Evolutionary conservation across 345 rosid species (phyloP).

Genomic region (Eucalyptus curtisii): DNA sequence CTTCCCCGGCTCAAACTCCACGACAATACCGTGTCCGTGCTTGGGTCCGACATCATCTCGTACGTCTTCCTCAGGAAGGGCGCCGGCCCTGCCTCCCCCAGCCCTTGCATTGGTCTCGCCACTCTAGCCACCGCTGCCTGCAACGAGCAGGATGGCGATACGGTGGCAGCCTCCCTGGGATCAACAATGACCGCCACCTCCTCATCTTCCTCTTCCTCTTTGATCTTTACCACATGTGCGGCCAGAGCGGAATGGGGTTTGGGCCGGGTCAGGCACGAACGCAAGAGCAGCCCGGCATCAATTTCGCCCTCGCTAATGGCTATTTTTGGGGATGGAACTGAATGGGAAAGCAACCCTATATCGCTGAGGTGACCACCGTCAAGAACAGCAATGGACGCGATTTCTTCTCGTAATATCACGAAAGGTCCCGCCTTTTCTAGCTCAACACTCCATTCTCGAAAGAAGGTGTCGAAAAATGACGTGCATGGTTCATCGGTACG

Average conservation of each 20-base stretch:
- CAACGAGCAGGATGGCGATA: neutral
- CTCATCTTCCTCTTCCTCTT: neutral
- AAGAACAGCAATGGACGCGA: neutral
- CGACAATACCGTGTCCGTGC: too few species aligned
- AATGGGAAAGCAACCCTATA: neutral
- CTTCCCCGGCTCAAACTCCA: slow-evolving; percentile 30
- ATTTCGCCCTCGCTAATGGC: neutral
- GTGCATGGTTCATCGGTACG: neutral
- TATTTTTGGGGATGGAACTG: neutral
- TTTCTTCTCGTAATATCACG: neutral
- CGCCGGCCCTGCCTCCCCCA: slow-evolving; percentile 35
- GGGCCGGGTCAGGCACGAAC: neutral
- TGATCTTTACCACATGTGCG: neutral
- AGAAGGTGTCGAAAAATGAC: neutral
- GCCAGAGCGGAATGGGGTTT: neutral
- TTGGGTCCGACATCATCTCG: slow-evolving; percentile 38
- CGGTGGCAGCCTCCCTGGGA: neutral
- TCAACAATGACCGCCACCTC: neutral
- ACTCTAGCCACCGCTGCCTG: neutral
- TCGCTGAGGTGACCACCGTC: neutral
- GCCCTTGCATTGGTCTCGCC: slow-evolving; percentile 36
- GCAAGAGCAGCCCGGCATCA: neutral
- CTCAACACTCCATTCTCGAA: neutral
- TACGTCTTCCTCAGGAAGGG: slow-evolving; percentile 41
- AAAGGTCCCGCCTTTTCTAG: neutral